Evolutionary conservation across 805 yeast species (phyloP).

Genomic region (Candida tammaniensis): DNA sequence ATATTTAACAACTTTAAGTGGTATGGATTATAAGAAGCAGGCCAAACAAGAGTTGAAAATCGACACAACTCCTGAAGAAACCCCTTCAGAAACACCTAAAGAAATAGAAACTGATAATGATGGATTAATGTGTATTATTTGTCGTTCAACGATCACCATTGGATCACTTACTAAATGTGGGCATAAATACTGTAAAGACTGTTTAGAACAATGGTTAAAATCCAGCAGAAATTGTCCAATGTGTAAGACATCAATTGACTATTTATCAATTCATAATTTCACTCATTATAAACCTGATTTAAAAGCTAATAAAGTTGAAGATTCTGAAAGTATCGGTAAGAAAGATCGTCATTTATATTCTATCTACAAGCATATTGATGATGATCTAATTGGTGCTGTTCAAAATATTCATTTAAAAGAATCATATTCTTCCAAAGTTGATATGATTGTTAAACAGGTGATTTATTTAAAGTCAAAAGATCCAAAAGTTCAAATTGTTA

Average conservation of each 20-base stretch:
- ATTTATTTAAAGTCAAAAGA: constrained; percentile 58
- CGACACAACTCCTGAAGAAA: background rate
- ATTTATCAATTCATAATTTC: constrained; percentile 63
- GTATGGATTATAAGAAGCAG: background rate
- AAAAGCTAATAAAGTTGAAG: constrained; percentile 44
- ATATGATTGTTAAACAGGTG: constrained; percentile 73
- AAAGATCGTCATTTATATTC: constrained; percentile 24
- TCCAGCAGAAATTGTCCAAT: constrained; percentile 63
- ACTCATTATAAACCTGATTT: constrained; percentile 55
- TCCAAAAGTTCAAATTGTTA: constrained; percentile 69
- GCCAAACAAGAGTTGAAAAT: background rate
- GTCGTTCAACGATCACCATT: constrained; percentile 62
- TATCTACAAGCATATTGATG: constrained; percentile 47
- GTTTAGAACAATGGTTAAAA: constrained; percentile 71
- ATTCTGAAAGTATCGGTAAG: constrained; percentile 9
- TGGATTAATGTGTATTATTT: constrained; percentile 67
- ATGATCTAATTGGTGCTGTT: constrained; percentile 43
- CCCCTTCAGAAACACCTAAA: background rate
- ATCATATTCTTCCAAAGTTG: constrained; percentile 81
- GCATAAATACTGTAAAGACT: constrained; percentile 82
- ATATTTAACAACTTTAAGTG: constrained; percentile 22
- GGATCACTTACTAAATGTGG: constrained; percentile 92
- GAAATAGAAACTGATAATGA: constrained; percentile 26
- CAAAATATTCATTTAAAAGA: constrained; percentile 27
- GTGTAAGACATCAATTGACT: constrained; percentile 58